These are phyloP conservation scores for Chalciporus chontae DNA, from an alignment of 768 basidiomycete species.

Conservation along the genomic window DNA sequence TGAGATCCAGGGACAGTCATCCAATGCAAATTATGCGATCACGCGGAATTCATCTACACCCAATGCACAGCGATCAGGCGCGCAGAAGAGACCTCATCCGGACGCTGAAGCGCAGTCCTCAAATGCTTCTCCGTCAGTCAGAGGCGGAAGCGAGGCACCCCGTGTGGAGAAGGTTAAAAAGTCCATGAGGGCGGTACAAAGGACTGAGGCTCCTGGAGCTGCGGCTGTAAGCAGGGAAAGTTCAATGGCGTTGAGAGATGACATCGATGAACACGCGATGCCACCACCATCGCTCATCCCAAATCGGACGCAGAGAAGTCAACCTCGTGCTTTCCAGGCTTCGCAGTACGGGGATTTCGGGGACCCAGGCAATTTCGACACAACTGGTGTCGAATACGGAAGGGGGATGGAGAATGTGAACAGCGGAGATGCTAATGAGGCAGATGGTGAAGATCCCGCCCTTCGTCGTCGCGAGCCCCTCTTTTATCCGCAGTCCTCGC, in stretches of 20 bases:
- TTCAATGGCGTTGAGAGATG: slow-evolving; percentile 15
- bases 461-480: slow-evolving; percentile 13
- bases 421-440: not conserved
- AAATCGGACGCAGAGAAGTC: slow-evolving; percentile 11
- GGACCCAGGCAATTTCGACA: slow-evolving; percentile 6
- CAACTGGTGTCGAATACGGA: not conserved
- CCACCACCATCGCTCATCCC: slow-evolving; percentile 35
- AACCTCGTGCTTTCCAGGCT: slow-evolving; percentile 7
- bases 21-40: slow-evolving; percentile 16
- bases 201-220: slow-evolving; percentile 21
- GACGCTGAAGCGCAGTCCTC: slow-evolving; percentile 31
- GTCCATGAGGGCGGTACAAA: slow-evolving; percentile 36
- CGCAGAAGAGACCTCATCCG: slow-evolving; percentile 20
- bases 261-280: slow-evolving; percentile 37
- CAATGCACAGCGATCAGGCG: slow-evolving; percentile 5
- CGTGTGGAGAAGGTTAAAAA: slow-evolving; percentile 44
- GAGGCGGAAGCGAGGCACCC: slow-evolving; percentile 32
- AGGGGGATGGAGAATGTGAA: slow-evolving; percentile 2
- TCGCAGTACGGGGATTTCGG: slow-evolving; percentile 20
- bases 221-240: slow-evolving; percentile 10
- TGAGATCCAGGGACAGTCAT: slow-evolving; percentile 40
- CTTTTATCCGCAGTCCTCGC: slow-evolving; percentile 26
- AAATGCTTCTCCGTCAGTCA: slow-evolving; percentile 15
- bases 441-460: not conserved
- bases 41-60: slow-evolving; percentile 18